phyloP scores from a whole-genome alignment of 1,284 basidiomycete species.

The Cutaneotrichosporon daszewskae region DNA sequence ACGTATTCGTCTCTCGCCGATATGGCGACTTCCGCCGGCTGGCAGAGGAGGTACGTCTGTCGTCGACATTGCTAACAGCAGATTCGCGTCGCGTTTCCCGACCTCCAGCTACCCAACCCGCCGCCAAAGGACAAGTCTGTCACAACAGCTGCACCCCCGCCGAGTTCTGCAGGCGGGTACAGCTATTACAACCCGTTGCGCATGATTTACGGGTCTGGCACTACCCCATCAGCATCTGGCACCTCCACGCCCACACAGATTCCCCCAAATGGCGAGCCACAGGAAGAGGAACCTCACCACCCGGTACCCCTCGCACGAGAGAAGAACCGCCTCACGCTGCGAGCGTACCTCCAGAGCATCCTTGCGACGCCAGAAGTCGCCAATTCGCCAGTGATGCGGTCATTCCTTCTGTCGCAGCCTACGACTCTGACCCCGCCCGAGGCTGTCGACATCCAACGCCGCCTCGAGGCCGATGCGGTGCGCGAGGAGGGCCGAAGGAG shows the following conservation, averaged over 20 bases:
- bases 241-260: conserved; percentile 4
- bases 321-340: conserved; percentile 89
- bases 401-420: conserved; percentile 77
- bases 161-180: conserved; percentile 22
- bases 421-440: conserved; percentile 69
- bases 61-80: conserved; percentile 35
- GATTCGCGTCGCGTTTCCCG: conserved; percentile 77
- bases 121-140: conserved; percentile 78
- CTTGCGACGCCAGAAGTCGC: conserved; percentile 68
- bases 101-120: conserved; percentile 67
- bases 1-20: conserved; percentile 82
- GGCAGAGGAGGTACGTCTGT: conserved; percentile 63
- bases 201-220: conserved; percentile 44
- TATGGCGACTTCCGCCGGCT: conserved; percentile 92
- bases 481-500: conserved; percentile 79
- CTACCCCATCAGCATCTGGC: conserved; percentile 28
- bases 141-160: conserved; percentile 47
- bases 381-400: conserved; percentile 75
- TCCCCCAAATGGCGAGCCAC: conserved; percentile 1
- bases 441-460: conserved; percentile 65
- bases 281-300: not conserved
- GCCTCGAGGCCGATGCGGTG: conserved; percentile 85
- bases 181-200: conserved; percentile 43
- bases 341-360: conserved; percentile 81
- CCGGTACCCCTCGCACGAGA: conserved; percentile 67